These are phyloP conservation scores for Nakazawaea peltata DNA, from an alignment of 805 yeast genomes.

Conservation along the genomic window DNA sequence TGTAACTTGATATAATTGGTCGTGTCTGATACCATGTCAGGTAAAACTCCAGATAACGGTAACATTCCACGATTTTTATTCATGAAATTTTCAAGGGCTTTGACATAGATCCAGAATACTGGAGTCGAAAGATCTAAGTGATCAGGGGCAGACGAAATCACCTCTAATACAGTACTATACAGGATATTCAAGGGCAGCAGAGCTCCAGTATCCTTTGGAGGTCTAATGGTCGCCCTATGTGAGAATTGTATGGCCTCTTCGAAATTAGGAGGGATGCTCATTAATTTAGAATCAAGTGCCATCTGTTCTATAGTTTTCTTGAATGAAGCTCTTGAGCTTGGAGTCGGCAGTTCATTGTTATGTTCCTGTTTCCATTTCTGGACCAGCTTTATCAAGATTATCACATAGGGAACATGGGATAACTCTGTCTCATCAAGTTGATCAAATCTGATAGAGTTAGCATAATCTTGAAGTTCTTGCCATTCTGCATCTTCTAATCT, in stretches of 20 bases:
- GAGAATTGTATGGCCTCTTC: constrained; percentile 43
- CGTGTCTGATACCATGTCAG: constrained; percentile 86
- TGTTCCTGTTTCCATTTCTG: constrained; percentile 27
- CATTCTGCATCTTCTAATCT: constrained; percentile 66
- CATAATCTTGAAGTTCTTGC: constrained; percentile 49
- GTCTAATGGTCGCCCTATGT: constrained; percentile 33
- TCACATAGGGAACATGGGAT: constrained; percentile 64
- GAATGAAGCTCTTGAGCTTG: constrained; percentile 30
- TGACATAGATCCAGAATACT: constrained; percentile 55
- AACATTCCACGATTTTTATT: constrained; percentile 29
- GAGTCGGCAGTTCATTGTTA: constrained; percentile 16
- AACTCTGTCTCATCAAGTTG: constrained; percentile 33
- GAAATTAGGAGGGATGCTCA: constrained; percentile 27
- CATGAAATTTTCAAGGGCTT: constrained; percentile 47
- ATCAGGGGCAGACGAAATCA: constrained; percentile 24
- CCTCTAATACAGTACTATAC: constrained; percentile 17
- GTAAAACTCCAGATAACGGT: constrained; percentile 71
- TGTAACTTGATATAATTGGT: constrained; percentile 50
- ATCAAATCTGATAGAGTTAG: constrained; percentile 42
- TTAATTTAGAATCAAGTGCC: no score
- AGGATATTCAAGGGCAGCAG: no score
- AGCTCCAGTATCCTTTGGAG: no score
- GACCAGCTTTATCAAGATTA: constrained; percentile 50
- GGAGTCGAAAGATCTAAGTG: constrained; percentile 21
- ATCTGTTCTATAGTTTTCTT: constrained; percentile 27